These are phyloP conservation scores for Starmerella vaccinii DNA, from an alignment of 805 yeast species.

Conservation along the genomic window DNA sequence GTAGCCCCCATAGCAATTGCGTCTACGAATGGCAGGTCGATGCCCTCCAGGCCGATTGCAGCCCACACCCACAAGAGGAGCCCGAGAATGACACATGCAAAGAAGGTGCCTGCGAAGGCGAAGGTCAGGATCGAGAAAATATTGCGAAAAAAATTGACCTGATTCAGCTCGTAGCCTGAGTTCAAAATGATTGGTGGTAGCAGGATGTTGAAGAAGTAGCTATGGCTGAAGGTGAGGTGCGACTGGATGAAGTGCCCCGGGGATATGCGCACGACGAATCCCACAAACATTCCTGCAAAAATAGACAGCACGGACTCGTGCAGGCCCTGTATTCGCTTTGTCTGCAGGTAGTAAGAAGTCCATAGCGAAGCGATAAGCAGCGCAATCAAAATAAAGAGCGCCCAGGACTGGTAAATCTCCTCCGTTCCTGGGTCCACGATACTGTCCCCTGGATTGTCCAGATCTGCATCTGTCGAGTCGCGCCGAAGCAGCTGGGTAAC, in stretches of 20 bases:
- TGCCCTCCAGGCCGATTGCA: slow-evolving; percentile 77
- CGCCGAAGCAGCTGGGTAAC: slow-evolving; percentile 21
- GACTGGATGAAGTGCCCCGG: slow-evolving; percentile 98
- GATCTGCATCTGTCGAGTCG: slow-evolving; percentile 34
- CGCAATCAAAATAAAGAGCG: slow-evolving; percentile 73
- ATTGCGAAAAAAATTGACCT: slow-evolving; percentile 87
- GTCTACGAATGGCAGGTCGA: slow-evolving; percentile 86
- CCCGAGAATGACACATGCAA: slow-evolving; percentile 87
- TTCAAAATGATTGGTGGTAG: slow-evolving; percentile 94
- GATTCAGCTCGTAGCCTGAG: slow-evolving; percentile 93
- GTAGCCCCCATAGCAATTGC: slow-evolving; percentile 97
- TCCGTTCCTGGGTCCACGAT: slow-evolving; percentile 77
- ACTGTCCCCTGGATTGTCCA: slow-evolving; percentile 38
- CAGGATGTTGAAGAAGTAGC: slow-evolving; percentile 85
- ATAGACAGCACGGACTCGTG: slow-evolving; percentile 96
- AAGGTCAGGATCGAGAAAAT: slow-evolving; percentile 82
- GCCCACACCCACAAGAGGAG: slow-evolving; percentile 81
- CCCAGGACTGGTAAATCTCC: slow-evolving; percentile 97
- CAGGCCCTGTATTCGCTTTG: slow-evolving; percentile 82
- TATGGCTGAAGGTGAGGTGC: slow-evolving; percentile 87
- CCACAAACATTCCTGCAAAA: slow-evolving; percentile 94
- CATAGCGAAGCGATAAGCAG: slow-evolving; percentile 80
- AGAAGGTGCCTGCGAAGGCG: slow-evolving; percentile 95
- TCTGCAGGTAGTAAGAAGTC: slow-evolving; percentile 90
- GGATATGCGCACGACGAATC: slow-evolving; percentile 73